A percentile compares a stretch with the other conserved stretches of the same genome.
Conservation (phyloP, 495 filamentous ascomycete species). For the Thermochaetoides thermophila region DNA sequence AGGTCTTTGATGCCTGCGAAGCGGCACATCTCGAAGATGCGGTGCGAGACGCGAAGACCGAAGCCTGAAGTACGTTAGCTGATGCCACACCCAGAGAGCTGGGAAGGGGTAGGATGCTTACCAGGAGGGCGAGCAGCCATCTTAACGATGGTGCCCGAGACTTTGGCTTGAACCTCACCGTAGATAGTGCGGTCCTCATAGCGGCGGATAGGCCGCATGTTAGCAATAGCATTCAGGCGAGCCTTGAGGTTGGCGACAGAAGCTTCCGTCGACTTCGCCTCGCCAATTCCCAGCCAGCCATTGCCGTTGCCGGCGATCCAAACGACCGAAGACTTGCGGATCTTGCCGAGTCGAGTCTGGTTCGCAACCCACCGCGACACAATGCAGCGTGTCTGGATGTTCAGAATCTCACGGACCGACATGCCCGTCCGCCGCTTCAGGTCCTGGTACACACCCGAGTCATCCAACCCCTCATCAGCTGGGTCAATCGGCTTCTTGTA, state of each 20-base stretch:
- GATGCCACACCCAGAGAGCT: too few relatives aligned
- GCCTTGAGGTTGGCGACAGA: constrained; percentile 51
- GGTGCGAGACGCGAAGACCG: constrained; percentile 74
- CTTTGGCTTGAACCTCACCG: constrained; percentile 70
- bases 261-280: constrained; percentile 69
- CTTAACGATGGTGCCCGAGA: constrained; percentile 67
- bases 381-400: constrained; percentile 46
- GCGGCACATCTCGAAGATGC: constrained; percentile 85
- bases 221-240: constrained; percentile 59
- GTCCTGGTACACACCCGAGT: constrained; percentile 26
- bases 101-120: too few relatives aligned
- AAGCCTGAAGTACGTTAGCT: too few relatives aligned
- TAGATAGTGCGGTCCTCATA: constrained; percentile 89
- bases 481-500: constrained; percentile 35
- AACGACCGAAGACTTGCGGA: constrained; percentile 52
- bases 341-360: constrained; percentile 92
- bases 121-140: constrained; percentile 75
- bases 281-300: constrained; percentile 75
- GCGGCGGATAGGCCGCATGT: constrained; percentile 71
- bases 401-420: constrained; percentile 37
- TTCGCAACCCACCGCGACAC: constrained; percentile 65
- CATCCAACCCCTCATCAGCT: constrained; percentile 27
- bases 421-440: constrained; percentile 60
- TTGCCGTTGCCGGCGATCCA: constrained; percentile 71
- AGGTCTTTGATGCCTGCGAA: constrained; percentile 74